These are phyloP conservation scores for Penicillium glabrum DNA, from an alignment of 2,329 filamentous ascomycete species.

Conservation along the genomic window DNA sequence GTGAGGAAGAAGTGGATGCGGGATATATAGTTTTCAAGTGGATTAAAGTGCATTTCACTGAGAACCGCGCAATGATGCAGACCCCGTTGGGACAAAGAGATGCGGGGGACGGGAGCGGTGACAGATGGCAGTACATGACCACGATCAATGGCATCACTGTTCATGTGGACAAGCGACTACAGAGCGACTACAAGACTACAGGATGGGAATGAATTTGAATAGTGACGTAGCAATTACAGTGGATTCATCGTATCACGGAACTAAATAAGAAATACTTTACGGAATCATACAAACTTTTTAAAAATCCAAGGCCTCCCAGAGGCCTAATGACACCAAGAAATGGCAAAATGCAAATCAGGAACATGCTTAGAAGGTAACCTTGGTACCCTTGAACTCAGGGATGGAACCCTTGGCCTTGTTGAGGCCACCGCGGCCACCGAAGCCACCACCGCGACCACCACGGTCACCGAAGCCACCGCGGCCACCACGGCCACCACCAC, in stretches of 20 bases:
- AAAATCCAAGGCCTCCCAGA: conserved; percentile 11
- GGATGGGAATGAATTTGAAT: not conserved
- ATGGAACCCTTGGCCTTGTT: conserved; percentile 56
- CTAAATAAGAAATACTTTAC: conserved; percentile 2
- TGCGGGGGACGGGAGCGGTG: not conserved
- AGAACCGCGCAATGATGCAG: not conserved
- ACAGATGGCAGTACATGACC: not conserved
- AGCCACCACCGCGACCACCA: conserved; percentile 47
- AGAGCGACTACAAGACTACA: not conserved
- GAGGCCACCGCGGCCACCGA: conserved; percentile 45
- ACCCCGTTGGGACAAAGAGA: not conserved
- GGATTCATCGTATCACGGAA: conserved; percentile 7
- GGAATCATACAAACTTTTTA: conserved; percentile 23
- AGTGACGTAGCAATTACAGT: conserved; percentile 18
- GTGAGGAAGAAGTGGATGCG: not conserved
- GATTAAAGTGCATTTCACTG: not conserved
- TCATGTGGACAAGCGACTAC: not conserved
- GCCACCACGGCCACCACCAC: conserved; percentile 38
- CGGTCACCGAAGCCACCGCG: conserved; percentile 45
- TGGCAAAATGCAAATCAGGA: conserved; percentile 16
- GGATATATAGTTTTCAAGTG: not conserved
- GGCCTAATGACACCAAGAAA: conserved; percentile 22
- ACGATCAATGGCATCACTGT: not conserved
- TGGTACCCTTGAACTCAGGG: conserved; percentile 73
- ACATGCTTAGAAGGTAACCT: conserved; percentile 65